Evolutionary conservation across 306 rosid genomes (phyloP).

Genomic region (Prunus campanulata): DNA sequence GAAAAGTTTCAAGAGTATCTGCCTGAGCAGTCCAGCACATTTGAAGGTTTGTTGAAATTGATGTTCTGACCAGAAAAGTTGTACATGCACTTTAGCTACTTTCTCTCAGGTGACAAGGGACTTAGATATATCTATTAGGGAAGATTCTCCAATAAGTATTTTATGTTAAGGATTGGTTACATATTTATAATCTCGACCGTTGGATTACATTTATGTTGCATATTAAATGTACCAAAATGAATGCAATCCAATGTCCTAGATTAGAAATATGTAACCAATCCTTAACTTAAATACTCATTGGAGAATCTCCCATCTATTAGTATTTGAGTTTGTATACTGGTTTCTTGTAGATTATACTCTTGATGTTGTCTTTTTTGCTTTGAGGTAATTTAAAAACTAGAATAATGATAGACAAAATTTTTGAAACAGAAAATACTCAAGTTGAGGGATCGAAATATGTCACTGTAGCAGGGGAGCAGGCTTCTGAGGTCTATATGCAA

Average conservation of each 20-base stretch:
- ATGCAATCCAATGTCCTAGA: no score
- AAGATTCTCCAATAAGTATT: no score
- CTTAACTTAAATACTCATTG: no score
- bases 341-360: constrained; percentile 17
- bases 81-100: not conserved
- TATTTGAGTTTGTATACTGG: constrained; percentile 4
- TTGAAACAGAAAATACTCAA: constrained; percentile 27
- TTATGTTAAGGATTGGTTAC: no score
- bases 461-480: constrained; percentile 75
- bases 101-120: not conserved
- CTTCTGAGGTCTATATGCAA: constrained; percentile 58
- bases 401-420: constrained; percentile 21
- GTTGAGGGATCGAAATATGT: constrained; percentile 53
- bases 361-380: constrained; percentile 9
- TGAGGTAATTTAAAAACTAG: not conserved
- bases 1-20: constrained; percentile 27
- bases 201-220: no score
- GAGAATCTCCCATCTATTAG: not conserved
- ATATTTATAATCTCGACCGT: no score
- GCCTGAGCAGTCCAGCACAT: constrained; percentile 28
- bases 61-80: not conserved
- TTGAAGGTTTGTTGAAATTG: constrained; percentile 48
- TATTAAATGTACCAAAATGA: no score
- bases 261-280: no score
- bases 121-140: not conserved